These are phyloP conservation scores for Crithidia bombi DNA, from an alignment of 208 protist species.

Conservation along the genomic window DNA sequence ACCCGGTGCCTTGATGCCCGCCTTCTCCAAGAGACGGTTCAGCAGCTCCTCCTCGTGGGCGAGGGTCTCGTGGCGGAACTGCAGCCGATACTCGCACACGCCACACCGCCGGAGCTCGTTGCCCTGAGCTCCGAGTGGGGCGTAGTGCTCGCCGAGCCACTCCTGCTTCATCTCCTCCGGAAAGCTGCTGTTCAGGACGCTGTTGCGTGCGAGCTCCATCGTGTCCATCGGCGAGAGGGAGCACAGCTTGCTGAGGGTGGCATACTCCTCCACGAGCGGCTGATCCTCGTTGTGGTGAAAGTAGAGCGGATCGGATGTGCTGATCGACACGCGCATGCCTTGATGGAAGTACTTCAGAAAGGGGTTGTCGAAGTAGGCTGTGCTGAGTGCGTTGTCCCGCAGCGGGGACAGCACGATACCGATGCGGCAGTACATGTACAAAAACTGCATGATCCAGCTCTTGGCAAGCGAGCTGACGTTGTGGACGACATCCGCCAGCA, in stretches of 20 bases:
- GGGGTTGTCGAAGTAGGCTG: conserved; percentile 95
- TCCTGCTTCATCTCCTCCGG: conserved; percentile 64
- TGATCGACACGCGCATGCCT: conserved; percentile 96
- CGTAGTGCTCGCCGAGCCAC: conserved; percentile 80
- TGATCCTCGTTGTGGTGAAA: conserved; percentile 85
- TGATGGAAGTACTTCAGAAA: conserved; percentile 94
- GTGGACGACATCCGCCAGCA: conserved; percentile 95
- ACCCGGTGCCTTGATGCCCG: conserved; percentile 48
- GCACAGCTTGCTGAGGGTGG: conserved; percentile 84
- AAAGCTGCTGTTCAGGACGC: conserved; percentile 90
- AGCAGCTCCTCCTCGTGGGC: conserved; percentile 83
- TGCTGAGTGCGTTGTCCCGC: conserved; percentile 97
- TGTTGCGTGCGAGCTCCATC: conserved; percentile 90
- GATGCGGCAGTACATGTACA: conserved; percentile 97
- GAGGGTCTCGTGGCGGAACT: conserved; percentile 82
- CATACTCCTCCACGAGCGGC: conserved; percentile 91
- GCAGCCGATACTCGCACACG: conserved; percentile 83
- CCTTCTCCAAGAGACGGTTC: conserved; percentile 69
- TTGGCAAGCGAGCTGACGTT: conserved; percentile 96
- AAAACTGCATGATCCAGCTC: conserved; percentile 97
- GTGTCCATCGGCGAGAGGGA: conserved; percentile 80
- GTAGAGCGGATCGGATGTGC: conserved; percentile 97
- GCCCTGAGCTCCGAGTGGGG: conserved; percentile 34
- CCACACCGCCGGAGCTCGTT: conserved; percentile 73
- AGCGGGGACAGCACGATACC: conserved; percentile 97